Conservation (phyloP, 2,329 filamentous ascomycete species). For the Ceratocystis lukuohia region DNA sequence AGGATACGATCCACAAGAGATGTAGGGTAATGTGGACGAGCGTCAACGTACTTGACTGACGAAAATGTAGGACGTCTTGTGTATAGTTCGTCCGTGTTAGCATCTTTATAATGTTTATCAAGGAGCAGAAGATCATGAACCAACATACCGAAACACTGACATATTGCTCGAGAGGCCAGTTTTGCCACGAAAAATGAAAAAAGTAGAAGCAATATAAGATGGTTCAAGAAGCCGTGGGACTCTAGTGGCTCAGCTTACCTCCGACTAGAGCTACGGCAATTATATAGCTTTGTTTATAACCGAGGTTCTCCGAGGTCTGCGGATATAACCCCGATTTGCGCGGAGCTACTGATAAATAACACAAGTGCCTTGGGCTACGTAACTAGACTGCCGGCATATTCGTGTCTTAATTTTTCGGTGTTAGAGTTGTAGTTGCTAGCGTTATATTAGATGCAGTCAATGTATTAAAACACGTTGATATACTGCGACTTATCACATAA, state of each 20-base stretch:
- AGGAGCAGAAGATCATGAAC: not conserved
- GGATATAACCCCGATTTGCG: too few species aligned
- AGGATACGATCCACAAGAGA: constrained; percentile 42
- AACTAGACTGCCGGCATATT: not conserved
- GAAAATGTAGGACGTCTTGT: constrained; percentile 40
- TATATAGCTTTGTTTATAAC: not conserved
- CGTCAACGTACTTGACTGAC: constrained; percentile 43
- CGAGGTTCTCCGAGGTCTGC: not conserved
- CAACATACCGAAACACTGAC: constrained; percentile 23
- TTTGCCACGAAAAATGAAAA: not conserved
- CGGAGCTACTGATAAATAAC: not conserved
- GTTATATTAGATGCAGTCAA: too few species aligned
- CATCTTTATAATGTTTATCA: not conserved
- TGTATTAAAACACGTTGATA: not conserved
- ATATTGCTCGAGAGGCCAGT: not conserved
- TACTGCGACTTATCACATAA: not conserved
- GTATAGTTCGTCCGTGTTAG: constrained; percentile 8
- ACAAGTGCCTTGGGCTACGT: not conserved
- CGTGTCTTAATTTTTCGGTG: not conserved
- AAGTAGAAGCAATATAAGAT: not conserved
- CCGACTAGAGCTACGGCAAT: not conserved
- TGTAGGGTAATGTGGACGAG: constrained; percentile 45
- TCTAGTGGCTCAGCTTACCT: not conserved
- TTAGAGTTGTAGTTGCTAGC: not conserved
- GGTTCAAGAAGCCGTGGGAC: not conserved